phyloP scores from a whole-genome alignment of 2,329 filamentous ascomycete species.

The Aspergillus pseudoglaucus region DNA sequence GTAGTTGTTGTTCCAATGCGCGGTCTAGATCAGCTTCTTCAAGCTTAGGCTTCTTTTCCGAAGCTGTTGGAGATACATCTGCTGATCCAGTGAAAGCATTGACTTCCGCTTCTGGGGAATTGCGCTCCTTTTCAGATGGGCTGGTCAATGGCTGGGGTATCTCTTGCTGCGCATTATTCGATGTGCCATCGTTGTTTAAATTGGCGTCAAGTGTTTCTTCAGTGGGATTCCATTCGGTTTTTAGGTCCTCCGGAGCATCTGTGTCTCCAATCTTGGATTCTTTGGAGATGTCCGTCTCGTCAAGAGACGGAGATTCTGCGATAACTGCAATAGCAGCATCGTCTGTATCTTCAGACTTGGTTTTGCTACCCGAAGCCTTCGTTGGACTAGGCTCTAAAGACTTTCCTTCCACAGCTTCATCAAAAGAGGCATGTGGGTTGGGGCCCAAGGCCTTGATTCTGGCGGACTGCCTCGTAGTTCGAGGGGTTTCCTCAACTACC shows the following conservation, averaged over 20 bases:
- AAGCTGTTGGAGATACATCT: conserved; percentile 6
- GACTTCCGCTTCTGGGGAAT: conserved; percentile 18
- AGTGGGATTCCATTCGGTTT: not conserved
- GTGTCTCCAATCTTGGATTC: conserved; percentile 2
- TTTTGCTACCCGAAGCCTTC: conserved; percentile 11
- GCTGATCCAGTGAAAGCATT: conserved; percentile 8
- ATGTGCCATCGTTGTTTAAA: conserved; percentile 2
- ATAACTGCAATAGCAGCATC: conserved; percentile 2
- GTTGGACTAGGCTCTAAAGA: conserved; percentile 3
- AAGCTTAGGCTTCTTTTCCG: conserved; percentile 25
- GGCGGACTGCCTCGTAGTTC: conserved; percentile 30
- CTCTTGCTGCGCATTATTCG: conserved; percentile 1
- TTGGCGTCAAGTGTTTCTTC: conserved; percentile 5
- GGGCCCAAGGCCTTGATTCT: conserved; percentile 20
- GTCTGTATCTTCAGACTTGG: conserved; percentile 11
- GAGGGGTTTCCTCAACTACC: conserved; percentile 25
- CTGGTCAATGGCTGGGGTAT: conserved; percentile 9
- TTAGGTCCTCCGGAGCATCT: conserved; percentile 2
- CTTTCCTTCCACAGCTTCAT: conserved; percentile 1
- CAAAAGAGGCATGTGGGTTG: not conserved
- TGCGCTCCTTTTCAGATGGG: conserved; percentile 18
- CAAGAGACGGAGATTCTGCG: conserved; percentile 11
- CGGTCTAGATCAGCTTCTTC: conserved; percentile 22
- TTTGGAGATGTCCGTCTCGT: conserved; percentile 7
- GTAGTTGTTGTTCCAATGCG: conserved; percentile 15